Base-by-base conservation (phyloP, 306 rosid genomes). In the Pyrus betulifolia region DNA sequence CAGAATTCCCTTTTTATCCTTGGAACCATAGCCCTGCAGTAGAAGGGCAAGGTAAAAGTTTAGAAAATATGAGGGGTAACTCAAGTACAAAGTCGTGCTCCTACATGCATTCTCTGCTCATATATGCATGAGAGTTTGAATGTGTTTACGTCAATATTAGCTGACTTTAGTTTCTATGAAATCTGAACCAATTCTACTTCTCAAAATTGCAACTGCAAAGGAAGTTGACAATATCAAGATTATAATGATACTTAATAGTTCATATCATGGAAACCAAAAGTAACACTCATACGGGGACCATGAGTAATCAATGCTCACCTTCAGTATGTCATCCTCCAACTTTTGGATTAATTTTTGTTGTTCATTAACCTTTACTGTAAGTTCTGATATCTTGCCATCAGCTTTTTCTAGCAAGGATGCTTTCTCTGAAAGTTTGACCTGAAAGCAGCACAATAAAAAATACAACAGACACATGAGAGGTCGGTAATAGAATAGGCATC, bases 321-420 rank as follows among this genome's bases (percentile, higher is more conserved):
- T 95, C 75, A 81, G 80, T 83, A 95, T 95, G 84, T 95, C 99
- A 85, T 95, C 99, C 83, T 95, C 99, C 89, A 95, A 89, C 84
- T 91, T 95, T 74, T 90, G 97, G 78, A 95, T 90, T 86, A 95
- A 83, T 64, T 81, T 95, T 73, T 89, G 87, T 74, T 91, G 97
- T 81, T 92, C 99, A 57, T 84, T 86, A 80, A 88, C 90, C 86
- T 88, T 92, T 12, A 59, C 81, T 13, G 89, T 76, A 67, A 92
- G 88, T 83, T 91, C 92, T 74, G 80, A 80, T 65, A 88, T 89
- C 87, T 87, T 91, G 80, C 80, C 79, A 71, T 91, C 93, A 45
- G 97, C 91, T 80, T 91, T 87, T 76, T 89, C 97, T 78, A 95
- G 84, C 83, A 85, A 78, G 70, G 82, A 82, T 63, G 85, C 77